Percentiles rank a stretch among this genome's conserved stretches.
These are phyloP conservation scores for Leccinum broughii DNA, from an alignment of 768 basidiomycete species.

Conservation along the genomic window DNA sequence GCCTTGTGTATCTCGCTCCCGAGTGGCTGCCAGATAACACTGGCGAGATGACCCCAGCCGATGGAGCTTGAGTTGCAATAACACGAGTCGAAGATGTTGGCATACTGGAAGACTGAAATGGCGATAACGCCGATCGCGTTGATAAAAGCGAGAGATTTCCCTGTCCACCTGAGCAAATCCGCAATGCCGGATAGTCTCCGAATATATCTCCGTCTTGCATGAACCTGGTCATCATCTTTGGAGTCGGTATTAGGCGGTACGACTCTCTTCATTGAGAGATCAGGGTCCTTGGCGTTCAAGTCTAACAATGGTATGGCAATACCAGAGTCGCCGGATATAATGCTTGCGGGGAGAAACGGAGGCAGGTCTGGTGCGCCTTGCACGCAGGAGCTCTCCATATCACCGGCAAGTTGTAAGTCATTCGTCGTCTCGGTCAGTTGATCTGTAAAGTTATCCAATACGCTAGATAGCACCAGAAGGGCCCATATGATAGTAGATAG, in stretches of 20 bases:
- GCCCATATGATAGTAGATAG: too few relatives aligned
- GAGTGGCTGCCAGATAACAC: constrained; percentile 24
- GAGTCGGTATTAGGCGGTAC: not conserved
- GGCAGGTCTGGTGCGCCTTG: too few relatives aligned
- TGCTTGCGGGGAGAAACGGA: too few relatives aligned
- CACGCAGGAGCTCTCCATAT: too few relatives aligned
- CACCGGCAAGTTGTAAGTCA: too few relatives aligned
- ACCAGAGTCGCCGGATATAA: too few relatives aligned
- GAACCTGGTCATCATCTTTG: not conserved
- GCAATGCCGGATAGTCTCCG: constrained; percentile 2
- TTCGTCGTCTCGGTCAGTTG: too few relatives aligned
- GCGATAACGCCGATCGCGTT: constrained; percentile 29
- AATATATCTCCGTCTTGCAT: not conserved
- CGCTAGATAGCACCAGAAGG: too few relatives aligned
- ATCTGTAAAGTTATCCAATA: too few relatives aligned
- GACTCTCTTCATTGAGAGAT: not conserved
- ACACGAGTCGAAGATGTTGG: constrained; percentile 27
- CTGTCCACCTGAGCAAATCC: constrained; percentile 25
- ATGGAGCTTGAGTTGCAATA: constrained; percentile 32
- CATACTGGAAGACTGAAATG: constrained; percentile 32
- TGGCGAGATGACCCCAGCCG: constrained; percentile 24
- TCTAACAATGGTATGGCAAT: not conserved
- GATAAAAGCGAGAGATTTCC: constrained; percentile 28
- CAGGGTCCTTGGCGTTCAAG: not conserved
- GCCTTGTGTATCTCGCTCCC: constrained; percentile 27